Evolutionary conservation across 1,284 basidiomycete species (phyloP).

Genomic region (Earliella scabrosa): DNA sequence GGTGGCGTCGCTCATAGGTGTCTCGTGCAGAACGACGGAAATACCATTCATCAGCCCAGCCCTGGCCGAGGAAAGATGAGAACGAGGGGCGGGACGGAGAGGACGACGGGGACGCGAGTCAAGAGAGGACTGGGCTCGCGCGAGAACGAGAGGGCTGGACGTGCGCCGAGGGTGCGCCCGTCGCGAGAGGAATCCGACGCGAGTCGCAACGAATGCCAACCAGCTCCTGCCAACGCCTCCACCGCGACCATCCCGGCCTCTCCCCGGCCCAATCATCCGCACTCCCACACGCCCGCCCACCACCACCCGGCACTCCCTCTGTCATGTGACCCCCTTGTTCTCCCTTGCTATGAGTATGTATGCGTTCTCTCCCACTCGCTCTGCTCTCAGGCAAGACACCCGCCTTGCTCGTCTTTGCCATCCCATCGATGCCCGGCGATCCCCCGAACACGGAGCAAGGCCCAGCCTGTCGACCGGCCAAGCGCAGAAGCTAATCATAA

Average conservation of each 20-base stretch:
- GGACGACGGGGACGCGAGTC: slow-evolving; percentile 3
- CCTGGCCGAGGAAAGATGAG: slow-evolving; percentile 4
- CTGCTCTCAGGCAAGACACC: too few relatives aligned
- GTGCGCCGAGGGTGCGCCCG: background rate
- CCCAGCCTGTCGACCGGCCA: too few relatives aligned
- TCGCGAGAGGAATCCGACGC: slow-evolving; percentile 15
- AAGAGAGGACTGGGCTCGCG: slow-evolving; percentile 7
- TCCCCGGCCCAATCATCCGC: background rate
- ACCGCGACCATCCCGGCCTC: background rate
- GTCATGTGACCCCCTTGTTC: background rate
- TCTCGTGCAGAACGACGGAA: slow-evolving; percentile 9
- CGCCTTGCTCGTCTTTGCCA: too few relatives aligned
- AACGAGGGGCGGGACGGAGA: background rate
- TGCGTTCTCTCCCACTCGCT: background rate
- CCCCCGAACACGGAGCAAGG: too few relatives aligned
- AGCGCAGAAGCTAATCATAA: too few relatives aligned
- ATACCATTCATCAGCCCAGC: slow-evolving; percentile 10
- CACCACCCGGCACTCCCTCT: slow-evolving; percentile 7
- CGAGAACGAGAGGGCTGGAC: background rate
- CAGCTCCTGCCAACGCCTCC: too few relatives aligned
- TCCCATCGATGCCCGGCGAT: too few relatives aligned
- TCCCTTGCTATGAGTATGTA: background rate
- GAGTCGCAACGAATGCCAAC: slow-evolving; percentile 15
- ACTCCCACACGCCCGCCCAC: slow-evolving; percentile 8
- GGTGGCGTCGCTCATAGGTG: slow-evolving; percentile 36